Evolutionary conservation across 495 filamentous ascomycete species (phyloP), one percentile per base, ranked within the genome.

Genomic region (Wilcoxina mikolae): DNA sequence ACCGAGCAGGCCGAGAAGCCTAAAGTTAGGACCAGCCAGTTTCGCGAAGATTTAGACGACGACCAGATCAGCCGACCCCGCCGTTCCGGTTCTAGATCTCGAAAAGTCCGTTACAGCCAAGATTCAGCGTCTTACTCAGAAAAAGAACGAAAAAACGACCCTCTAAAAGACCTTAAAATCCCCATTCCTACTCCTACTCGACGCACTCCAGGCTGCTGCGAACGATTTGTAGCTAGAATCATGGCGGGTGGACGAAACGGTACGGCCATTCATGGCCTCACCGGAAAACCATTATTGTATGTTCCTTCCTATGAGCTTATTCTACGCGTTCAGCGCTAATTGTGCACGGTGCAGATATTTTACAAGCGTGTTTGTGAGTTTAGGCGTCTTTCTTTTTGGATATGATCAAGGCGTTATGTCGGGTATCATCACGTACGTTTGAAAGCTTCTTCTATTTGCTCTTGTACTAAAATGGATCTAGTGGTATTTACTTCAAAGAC

Each of bases 321-420:
- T 28, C 27, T 20, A 51, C 49, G 55, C 22, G 12, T 5, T 5
- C 20, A 35, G 31, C 55, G 57, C 73, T 77, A 54, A 80, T 62
- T 3, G 56, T 53, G 12, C n/a, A 20, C 31, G 24, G 38, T 56
- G 25, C 62, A 94, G 88, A 49, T 98, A 95, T 67, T 96, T 98
- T 67, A 95, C 93, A 28, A 94, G 85, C 67, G 84, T 98, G 15
- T 96, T 98, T 71, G 91, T 98, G 59, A 96, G 93, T 47, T 75
- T 98, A 65, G 91, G 91, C 23, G 91, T 98, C 24, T 98, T 98
- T 61, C 73, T 98, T 24, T 98, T 98, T 68, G 93, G 91, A 52
- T 98, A 98, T 77, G 91, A 98, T 66, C 91, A 98, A 69, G 91
- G 91, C 56, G 91, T 98, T 44, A 96, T 95, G 91, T 96, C 93